Evolutionary conservation across 2,329 filamentous ascomycete genomes (phyloP).

Genomic region (Aspergillus pseudoterreus): DNA sequence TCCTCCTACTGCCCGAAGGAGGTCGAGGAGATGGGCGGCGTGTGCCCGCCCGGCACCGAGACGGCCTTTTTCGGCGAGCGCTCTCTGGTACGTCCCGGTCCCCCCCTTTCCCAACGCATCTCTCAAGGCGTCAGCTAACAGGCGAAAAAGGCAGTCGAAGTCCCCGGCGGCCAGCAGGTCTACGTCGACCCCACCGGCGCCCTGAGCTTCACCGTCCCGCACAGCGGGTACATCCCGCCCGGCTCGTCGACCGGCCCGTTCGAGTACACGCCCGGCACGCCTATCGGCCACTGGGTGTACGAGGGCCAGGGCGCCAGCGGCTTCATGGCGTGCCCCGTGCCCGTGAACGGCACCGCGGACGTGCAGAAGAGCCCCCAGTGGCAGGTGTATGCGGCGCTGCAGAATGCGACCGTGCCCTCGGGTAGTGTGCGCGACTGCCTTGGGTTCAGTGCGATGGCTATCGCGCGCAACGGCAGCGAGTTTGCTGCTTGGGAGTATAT

Average conservation of each 20-base stretch:
- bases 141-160: constrained; percentile 38
- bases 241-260: constrained; percentile 53
- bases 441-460: constrained; percentile 36
- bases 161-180: constrained; percentile 62
- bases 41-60: constrained; percentile 46
- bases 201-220: constrained; percentile 26
- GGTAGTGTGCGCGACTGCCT: constrained; percentile 38
- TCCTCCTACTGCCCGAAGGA: constrained; percentile 48
- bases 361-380: background rate
- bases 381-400: constrained; percentile 12
- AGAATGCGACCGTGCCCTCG: constrained; percentile 39
- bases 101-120: too few relatives aligned
- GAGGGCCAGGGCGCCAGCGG: constrained; percentile 24
- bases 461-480: constrained; percentile 18
- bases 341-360: background rate
- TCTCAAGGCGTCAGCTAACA: too few relatives aligned
- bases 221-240: constrained; percentile 40
- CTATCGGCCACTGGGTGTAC: constrained; percentile 30
- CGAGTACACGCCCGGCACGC: constrained; percentile 27
- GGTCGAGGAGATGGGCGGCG: constrained; percentile 10
- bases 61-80: constrained; percentile 39
- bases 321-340: constrained; percentile 43
- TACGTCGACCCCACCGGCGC: constrained; percentile 55
- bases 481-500: constrained; percentile 42
- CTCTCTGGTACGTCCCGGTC: background rate